Conservation (phyloP, 176 grass and related monocot genomes). For the Thinopyrum elongatum region DNA sequence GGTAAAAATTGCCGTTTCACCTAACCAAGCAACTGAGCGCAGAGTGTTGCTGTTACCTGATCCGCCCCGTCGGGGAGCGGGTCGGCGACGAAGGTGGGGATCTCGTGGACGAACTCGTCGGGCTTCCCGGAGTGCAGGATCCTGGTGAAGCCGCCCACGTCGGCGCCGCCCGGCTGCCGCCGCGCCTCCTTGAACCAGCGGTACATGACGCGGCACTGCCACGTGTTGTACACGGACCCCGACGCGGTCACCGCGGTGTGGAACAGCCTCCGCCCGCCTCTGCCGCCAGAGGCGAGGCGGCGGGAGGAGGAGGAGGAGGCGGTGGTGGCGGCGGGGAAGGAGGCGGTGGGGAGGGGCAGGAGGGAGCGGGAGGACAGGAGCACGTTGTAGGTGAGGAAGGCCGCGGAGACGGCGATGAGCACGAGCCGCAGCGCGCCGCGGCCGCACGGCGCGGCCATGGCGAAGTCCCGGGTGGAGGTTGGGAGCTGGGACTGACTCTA, state of each 20-base stretch:
- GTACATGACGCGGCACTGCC: conserved; percentile 98
- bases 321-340: conserved; percentile 15
- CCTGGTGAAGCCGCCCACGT: conserved; percentile 95
- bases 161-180: conserved; percentile 34
- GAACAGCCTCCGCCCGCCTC: conserved; percentile 30
- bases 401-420: conserved; percentile 50
- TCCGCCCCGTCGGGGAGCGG: conserved; percentile 67
- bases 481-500: background rate
- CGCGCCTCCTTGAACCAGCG: conserved; percentile 90
- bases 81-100: conserved; percentile 89
- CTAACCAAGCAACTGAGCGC: background rate
- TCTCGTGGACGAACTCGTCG: conserved; percentile 74
- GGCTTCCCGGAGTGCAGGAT: conserved; percentile 79
- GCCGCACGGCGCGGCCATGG: conserved; percentile 45
- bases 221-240: conserved; percentile 69
- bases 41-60: conserved; percentile 41
- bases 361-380: conserved; percentile 45
- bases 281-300: background rate
- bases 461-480: background rate
- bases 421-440: conserved; percentile 33
- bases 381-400: conserved; percentile 70
- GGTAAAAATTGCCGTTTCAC: background rate
- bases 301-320: conserved; percentile 27
- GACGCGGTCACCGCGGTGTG: conserved; percentile 90
- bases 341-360: conserved; percentile 23